These are phyloP conservation scores for Arctium minus DNA, from an alignment of 129 eudicot species.

Conservation along the genomic window DNA sequence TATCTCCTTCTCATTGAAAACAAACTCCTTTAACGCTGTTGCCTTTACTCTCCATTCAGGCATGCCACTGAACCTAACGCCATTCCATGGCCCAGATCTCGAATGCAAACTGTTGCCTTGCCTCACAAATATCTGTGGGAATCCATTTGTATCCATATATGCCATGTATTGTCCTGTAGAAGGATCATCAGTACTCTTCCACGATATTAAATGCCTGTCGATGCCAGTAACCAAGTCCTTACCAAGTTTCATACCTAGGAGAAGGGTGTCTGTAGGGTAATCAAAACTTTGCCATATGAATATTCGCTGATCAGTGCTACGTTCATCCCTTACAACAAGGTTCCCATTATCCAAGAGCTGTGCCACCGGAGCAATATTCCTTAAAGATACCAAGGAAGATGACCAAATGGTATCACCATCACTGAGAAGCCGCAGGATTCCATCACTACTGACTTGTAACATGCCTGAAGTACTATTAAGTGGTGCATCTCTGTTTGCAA, in stretches of 20 bases:
- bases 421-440: no score
- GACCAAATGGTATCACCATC: no score
- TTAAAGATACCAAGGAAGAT: no score
- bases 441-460: no score
- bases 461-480: no score
- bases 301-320: no score
- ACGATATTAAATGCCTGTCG: slow-evolving; percentile 1
- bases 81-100: slow-evolving; percentile 37
- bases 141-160: not conserved
- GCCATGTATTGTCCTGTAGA: slow-evolving; percentile 20
- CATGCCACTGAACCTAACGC: slow-evolving; percentile 17
- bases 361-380: no score
- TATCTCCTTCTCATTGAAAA: slow-evolving; percentile 2
- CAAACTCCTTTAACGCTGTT: not conserved
- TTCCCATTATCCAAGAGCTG: no score
- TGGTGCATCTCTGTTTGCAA: no score
- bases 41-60: not conserved
- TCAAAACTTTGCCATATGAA: no score
- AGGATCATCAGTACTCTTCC: slow-evolving; percentile 37
- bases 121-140: slow-evolving; percentile 1
- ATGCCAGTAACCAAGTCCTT: slow-evolving; percentile 17
- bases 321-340: no score
- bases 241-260: slow-evolving; percentile 34
- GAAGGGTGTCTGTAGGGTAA: slow-evolving; percentile 19
- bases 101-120: slow-evolving; percentile 5